Base-by-base conservation (phyloP, 2,329 filamentous ascomycete species). In the Ophiostoma ulmi region DNA sequence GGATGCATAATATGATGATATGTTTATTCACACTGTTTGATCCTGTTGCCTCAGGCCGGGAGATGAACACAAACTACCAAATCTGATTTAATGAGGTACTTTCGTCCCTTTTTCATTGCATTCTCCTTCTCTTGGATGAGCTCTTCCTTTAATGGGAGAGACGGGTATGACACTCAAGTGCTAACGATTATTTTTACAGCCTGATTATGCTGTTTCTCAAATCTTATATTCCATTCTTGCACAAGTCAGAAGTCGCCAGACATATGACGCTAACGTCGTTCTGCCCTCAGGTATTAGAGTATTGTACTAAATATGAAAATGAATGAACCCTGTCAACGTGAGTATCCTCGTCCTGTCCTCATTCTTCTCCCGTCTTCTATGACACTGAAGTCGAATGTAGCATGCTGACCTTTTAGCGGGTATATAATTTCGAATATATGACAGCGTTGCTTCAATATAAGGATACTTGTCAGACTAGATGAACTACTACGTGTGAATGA, bases 21-120 rank as follows among this genome's bases (percentile, higher is more conserved):
- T 78, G 82, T 77, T 73, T 86, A 86, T 86, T 86, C 84, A 86
- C 84, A 86, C 84, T 86, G 84, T 86, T 85, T 86, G 84, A 86
- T 82, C 80, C 78, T 75, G 38, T 55, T 52, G 61, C 75, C 76
- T 78, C 77, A 79, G 79, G 80, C 74, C 39, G 73, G 81, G 80
- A 81, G 74, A 85, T 86, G 84, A 86, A 85, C 83, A 84, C 66
- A 76, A 81, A 73, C 77, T 75, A 79, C 80, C 84, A 80, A 83
- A 83, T 85, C 84, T 86, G 84, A 86, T 81, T 80, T 80, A 79
- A 80, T 83, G 80, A 81, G 80, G 80, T 83, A 79, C 71, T 78
- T 76, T 41, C 26, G 11, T 13, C 31, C n/a, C 36, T 20, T 41
- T 22, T 63, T 13, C 35, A 8, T n/a, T 22, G 22, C 17, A 6